Base-by-base conservation (phyloP, 2,329 filamentous ascomycete species). In the Didymella arachidicola region DNA sequence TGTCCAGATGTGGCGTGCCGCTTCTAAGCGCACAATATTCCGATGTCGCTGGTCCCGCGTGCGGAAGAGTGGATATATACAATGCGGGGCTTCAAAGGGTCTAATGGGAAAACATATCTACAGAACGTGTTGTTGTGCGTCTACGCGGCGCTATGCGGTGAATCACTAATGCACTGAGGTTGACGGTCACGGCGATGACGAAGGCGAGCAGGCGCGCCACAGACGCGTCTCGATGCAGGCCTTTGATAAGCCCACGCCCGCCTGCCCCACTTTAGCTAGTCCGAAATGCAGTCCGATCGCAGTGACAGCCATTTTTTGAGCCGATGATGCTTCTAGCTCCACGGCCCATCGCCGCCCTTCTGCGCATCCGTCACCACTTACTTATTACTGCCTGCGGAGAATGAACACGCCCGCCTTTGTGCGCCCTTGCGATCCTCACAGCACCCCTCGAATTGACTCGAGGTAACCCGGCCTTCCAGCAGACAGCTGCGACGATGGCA, bases 341-440 rank as follows among this genome's bases (percentile, higher is more conserved):
- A 46, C 32, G 42, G 34, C 45, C 51, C 61, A 51, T 64, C 63
- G 61, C 60, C 53, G 56, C 61, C 51, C 52, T 50, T 64, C 30
- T 27, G 56, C 50, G 32, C 26, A 46, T 34, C 50, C 36, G 50
- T 59, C 56, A 59, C 56, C 50, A 54, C 56, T 54, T 22, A 22
- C 22, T 43, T 60, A 59, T 67, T 62, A 50, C 65, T 59, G 64
- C 63, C 54, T 50, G 61, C 58, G 48, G 54, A 53, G 68, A 75
- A 77, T 75, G 72, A 69, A 30, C 61, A 69, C 61, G 54, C 60
- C 66, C 48, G 56, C 66, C 63, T 62, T 69, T 59, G 63, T 51
- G 44, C 65, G 64, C 54, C 58, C 64, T 55, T 62, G 62, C 61
- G 64, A 66, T 59, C 65, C 61, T 52, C 53, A 61, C 52, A 30